Evolutionary conservation across 768 basidiomycete genomes (phyloP), one percentile per base, ranked within the genome.

Genomic region (Boletus speciosus): DNA sequence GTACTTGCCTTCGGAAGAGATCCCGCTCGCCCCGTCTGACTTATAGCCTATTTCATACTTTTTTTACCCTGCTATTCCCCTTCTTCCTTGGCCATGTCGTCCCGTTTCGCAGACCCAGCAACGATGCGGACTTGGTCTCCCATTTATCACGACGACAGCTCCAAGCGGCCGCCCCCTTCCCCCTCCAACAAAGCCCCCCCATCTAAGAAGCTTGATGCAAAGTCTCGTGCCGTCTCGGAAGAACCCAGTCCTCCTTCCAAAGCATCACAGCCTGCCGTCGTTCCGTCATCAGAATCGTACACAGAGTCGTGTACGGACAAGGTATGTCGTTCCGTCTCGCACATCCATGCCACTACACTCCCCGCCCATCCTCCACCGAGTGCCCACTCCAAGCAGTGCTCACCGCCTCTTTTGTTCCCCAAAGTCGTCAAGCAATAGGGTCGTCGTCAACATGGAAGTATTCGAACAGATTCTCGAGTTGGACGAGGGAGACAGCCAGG

Each of bases 391-490:
- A 47, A 23, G 14, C 29, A 40, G 47, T 19, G 48, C 57, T 63
- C 31, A 70, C 42, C 41, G 21, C 29, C 35, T 27, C 27, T 34
- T 34, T 16, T 36, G 25, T 21, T 40, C 38, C 34, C 29, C 42
- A 37, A 50, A 66, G 60, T 55, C 51, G 15, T 41, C 47, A 4
- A 46, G 45, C 47, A 54, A 47, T 36, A 62, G 57, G n/a, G 69
- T 68, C 19, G 72, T 83, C 36, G 83, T 98, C 64, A 83, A 97
- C 68, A 82, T 84, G 82, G 84, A 86, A 0, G 86, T 81, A 16
- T 93, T 99, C 69, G 62, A 69, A 6, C 96, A 98, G 72, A 84
- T 98, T 59, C 79, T 94, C 58, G 95, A 98, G 49, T 82, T 98
- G 63, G 97, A 93, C 67, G 94, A 93, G 9, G 90, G 84, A n/a